A percentile compares a stretch with the other conserved stretches of the same genome.
These are phyloP conservation scores for Fraxinus greggii DNA, from an alignment of 305 asterid genomes.

Conservation along the genomic window DNA sequence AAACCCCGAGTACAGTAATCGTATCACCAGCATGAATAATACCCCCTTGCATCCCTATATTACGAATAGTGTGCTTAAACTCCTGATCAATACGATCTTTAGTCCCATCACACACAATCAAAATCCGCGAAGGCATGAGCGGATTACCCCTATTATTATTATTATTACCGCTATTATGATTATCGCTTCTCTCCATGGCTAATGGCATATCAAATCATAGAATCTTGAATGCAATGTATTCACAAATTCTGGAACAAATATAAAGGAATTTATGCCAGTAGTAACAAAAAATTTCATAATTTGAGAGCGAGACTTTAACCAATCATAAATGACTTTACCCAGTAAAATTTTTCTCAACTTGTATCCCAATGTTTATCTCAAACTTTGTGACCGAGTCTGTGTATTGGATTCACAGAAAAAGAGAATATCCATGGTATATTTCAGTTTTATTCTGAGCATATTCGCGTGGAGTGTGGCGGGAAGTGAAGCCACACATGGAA, in stretches of 20 bases:
- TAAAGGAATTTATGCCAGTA: background rate
- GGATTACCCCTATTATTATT: conserved; percentile 12
- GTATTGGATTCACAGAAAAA: background rate
- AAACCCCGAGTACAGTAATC: conserved; percentile 56
- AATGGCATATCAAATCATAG: conserved; percentile 3
- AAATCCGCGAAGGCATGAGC: conserved; percentile 45
- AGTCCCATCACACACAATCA: conserved; percentile 66
- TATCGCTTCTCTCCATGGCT: conserved; percentile 26
- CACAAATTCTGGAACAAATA: conserved; percentile 13
- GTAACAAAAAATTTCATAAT: background rate
- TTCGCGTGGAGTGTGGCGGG: conserved; percentile 7
- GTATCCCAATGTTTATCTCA: background rate
- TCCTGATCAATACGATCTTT: conserved; percentile 51
- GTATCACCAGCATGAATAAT: conserved; percentile 63
- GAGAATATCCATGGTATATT: conserved; percentile 26
- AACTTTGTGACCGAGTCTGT: conserved; percentile 10
- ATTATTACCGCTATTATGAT: background rate
- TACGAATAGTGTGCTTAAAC: conserved; percentile 36
- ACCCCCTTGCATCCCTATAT: conserved; percentile 47
- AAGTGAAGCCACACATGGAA: background rate
- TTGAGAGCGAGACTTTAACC: conserved; percentile 18
- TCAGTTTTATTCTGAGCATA: conserved; percentile 24
- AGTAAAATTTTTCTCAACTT: background rate
- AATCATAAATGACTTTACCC: conserved; percentile 7
- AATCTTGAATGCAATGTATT: background rate